phyloP scores from a whole-genome alignment of 179 eudicot species.

The Patellifolia procumbens region DNA sequence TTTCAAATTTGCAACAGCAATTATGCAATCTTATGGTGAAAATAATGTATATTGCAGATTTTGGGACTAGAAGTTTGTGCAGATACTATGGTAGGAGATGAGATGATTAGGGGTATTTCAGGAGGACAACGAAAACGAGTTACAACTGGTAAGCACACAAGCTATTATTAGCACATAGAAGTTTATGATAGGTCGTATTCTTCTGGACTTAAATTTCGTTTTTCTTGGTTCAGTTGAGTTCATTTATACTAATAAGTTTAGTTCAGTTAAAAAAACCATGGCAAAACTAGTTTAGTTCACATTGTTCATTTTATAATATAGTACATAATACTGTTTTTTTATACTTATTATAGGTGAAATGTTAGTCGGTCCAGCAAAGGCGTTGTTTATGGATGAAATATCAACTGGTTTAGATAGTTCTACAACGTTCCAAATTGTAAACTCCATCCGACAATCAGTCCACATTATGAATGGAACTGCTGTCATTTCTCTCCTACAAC shows the following conservation, averaged over 20 bases:
- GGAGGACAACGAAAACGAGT: slow-evolving; percentile 50
- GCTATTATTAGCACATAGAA: not conserved
- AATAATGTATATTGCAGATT: slow-evolving; percentile 23
- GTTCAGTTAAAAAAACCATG: too few relatives aligned
- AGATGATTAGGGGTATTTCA: slow-evolving; percentile 40
- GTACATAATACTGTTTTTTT: not conserved
- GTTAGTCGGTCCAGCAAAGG: slow-evolving; percentile 46
- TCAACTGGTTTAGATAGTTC: slow-evolving; percentile 52
- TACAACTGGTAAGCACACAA: slow-evolving; percentile 38
- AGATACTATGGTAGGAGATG: slow-evolving; percentile 49
- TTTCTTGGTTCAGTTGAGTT: too few relatives aligned
- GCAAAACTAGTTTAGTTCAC: too few relatives aligned
- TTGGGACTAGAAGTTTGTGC: slow-evolving; percentile 45
- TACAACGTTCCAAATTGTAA: slow-evolving; percentile 46
- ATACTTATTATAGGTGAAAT: slow-evolving; percentile 36
- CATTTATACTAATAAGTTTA: too few relatives aligned
- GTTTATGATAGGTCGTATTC: too few relatives aligned
- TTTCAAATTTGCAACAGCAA: not conserved
- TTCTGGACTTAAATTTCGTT: too few relatives aligned
- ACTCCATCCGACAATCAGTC: slow-evolving; percentile 42
- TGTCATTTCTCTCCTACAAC: slow-evolving; percentile 44
- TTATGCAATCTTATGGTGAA: slow-evolving; percentile 4
- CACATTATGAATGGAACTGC: slow-evolving; percentile 44
- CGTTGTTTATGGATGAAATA: slow-evolving; percentile 48
- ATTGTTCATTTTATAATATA: not conserved